phyloP scores from a whole-genome alignment of 495 filamentous ascomycete species.

The Neurospora sp. region DNA sequence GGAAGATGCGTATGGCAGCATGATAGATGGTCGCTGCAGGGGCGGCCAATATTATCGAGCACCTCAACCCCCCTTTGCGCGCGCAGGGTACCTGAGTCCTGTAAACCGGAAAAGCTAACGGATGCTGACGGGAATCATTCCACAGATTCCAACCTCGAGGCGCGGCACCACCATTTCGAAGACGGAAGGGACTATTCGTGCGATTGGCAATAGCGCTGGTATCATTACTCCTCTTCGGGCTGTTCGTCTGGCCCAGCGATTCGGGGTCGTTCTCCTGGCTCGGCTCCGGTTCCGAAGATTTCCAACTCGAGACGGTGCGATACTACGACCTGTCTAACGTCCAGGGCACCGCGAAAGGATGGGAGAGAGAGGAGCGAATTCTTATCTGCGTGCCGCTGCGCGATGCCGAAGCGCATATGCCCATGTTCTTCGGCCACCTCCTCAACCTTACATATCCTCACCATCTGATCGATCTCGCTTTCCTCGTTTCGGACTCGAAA shows the following conservation, averaged over 20 bases:
- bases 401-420: conserved; percentile 85
- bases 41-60: too few relatives aligned
- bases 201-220: conserved; percentile 46
- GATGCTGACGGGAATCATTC: background rate
- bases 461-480: conserved; percentile 89
- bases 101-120: too few relatives aligned
- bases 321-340: conserved; percentile 93
- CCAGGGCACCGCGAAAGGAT: conserved; percentile 79
- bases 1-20: too few relatives aligned
- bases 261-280: conserved; percentile 63
- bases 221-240: conserved; percentile 45
- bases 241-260: conserved; percentile 55
- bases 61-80: too few relatives aligned
- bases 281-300: conserved; percentile 56
- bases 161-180: conserved; percentile 58
- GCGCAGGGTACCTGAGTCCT: too few relatives aligned
- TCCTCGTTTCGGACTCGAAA: conserved; percentile 95
- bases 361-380: conserved; percentile 92
- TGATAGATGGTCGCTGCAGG: too few relatives aligned
- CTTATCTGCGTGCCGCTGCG: conserved; percentile 90
- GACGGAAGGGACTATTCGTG: conserved; percentile 63
- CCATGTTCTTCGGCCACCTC: conserved; percentile 97
- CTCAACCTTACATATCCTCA: conserved; percentile 97
- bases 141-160: conserved; percentile 77
- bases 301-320: conserved; percentile 82